Conservation (phyloP, 768 basidiomycete species). For the Dacryopinax spathularia region DNA sequence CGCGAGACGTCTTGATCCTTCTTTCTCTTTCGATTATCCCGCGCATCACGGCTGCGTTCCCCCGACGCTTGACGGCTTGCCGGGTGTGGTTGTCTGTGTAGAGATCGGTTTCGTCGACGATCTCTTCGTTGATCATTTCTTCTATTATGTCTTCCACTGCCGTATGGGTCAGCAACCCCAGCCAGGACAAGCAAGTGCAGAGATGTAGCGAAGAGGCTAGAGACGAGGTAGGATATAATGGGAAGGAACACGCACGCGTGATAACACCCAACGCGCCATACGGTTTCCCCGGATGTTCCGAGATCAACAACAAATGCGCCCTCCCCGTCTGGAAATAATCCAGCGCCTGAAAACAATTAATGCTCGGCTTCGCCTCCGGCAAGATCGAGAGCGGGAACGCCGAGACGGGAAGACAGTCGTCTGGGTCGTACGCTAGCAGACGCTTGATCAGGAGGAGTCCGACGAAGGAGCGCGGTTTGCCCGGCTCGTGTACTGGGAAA, state of each 20-base stretch:
- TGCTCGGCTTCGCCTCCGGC: slow-evolving; percentile 75
- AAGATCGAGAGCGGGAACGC: slow-evolving; percentile 66
- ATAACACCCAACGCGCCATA: slow-evolving; percentile 86
- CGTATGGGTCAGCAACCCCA: not conserved
- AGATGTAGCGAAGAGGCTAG: not conserved
- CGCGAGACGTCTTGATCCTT: slow-evolving; percentile 3
- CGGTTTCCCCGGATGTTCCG: slow-evolving; percentile 61
- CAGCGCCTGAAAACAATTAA: slow-evolving; percentile 88
- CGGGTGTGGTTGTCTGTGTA: slow-evolving; percentile 81
- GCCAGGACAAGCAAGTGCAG: not conserved
- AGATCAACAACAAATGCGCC: slow-evolving; percentile 79
- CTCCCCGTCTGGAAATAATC: slow-evolving; percentile 77
- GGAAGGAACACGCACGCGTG: slow-evolving; percentile 56
- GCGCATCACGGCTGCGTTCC: slow-evolving; percentile 58
- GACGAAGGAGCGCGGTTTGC: slow-evolving; percentile 52
- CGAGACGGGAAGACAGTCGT: slow-evolving; percentile 57
- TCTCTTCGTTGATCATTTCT: slow-evolving; percentile 93
- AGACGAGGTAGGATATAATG: too few relatives aligned
- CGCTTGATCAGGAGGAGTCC: slow-evolving; percentile 74
- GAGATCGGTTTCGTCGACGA: slow-evolving; percentile 86
- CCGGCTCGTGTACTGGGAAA: slow-evolving; percentile 72
- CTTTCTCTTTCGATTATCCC: slow-evolving; percentile 14
- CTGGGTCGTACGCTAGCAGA: slow-evolving; percentile 82
- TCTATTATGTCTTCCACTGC: slow-evolving; percentile 25
- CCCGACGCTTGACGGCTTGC: slow-evolving; percentile 50